Percentiles rank a stretch among this genome's conserved stretches.
phyloP scores from a whole-genome alignment of 176 grass and related monocot genomes.

The Ananas comosus region DNA sequence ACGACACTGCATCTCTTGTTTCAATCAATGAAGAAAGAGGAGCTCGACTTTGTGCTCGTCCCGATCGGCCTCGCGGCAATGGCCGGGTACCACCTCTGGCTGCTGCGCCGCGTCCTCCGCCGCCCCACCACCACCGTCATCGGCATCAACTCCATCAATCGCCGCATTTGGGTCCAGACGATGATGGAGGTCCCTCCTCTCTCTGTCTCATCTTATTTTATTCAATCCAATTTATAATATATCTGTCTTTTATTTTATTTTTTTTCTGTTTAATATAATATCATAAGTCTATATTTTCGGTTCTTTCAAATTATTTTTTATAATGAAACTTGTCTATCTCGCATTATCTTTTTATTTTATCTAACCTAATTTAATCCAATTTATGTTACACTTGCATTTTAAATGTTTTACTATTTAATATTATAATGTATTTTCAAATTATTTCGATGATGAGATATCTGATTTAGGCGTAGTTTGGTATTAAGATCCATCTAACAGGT shows the following conservation, averaged over 20 bases:
- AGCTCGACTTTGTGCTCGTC: constrained; percentile 36
- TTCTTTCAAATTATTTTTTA: no score
- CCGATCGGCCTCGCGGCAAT: constrained; percentile 18
- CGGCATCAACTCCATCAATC: constrained; percentile 80
- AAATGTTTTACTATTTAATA: neutral
- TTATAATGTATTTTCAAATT: no score
- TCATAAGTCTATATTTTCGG: no score
- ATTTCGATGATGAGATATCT: no score
- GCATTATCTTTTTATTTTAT: no score
- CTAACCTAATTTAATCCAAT: neutral
- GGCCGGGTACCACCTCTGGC: constrained; percentile 51
- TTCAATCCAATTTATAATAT: neutral
- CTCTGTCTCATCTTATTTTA: neutral
- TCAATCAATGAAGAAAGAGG: constrained; percentile 25
- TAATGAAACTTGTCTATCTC: no score
- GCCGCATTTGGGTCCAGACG: constrained; percentile 71
- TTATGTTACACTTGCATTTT: neutral
- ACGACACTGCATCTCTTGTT: neutral
- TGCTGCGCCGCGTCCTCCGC: constrained; percentile 38
- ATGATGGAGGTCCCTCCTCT: constrained; percentile 51
- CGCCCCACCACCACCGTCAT: constrained; percentile 58
- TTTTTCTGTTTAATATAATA: no score
- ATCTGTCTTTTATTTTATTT: no score
- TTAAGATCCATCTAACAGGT: no score
- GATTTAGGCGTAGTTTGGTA: no score